These are phyloP conservation scores for Panus rudis DNA, from an alignment of 768 basidiomycete species.

Conservation along the genomic window DNA sequence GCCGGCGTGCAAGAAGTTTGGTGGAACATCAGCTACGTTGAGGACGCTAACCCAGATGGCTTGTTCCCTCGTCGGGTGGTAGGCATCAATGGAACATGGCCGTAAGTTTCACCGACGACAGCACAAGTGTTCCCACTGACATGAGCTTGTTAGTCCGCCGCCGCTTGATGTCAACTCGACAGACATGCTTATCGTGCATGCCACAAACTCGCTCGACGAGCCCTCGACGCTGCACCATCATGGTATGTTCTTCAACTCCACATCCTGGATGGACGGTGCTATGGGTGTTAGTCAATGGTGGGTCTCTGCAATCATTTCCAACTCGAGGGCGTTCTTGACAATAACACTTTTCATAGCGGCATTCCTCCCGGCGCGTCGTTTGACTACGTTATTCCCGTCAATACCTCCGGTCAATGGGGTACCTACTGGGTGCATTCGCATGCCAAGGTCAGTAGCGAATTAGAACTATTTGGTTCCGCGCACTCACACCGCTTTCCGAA, in stretches of 20 bases:
- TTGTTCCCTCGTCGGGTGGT: slow-evolving; percentile 69
- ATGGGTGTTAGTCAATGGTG: slow-evolving; percentile 79
- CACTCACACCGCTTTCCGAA: neutral
- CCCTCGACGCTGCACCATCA: slow-evolving; percentile 82
- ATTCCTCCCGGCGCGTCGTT: slow-evolving; percentile 69
- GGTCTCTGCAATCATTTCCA: slow-evolving; percentile 10
- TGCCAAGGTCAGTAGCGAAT: slow-evolving; percentile 40
- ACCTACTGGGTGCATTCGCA: slow-evolving; percentile 82
- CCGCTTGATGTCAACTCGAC: slow-evolving; percentile 63
- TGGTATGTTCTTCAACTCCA: slow-evolving; percentile 90
- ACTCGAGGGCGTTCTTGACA: neutral
- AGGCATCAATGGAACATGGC: slow-evolving; percentile 92
- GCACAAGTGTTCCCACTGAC: neutral
- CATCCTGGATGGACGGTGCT: slow-evolving; percentile 89
- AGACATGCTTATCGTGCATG: slow-evolving; percentile 75
- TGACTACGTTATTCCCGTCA: slow-evolving; percentile 68
- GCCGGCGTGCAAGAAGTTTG: slow-evolving; percentile 70
- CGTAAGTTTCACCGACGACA: slow-evolving; percentile 43
- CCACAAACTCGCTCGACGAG: slow-evolving; percentile 58
- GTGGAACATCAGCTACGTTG: slow-evolving; percentile 90
- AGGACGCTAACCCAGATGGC: slow-evolving; percentile 78
- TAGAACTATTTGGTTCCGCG: neutral
- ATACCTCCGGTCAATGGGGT: slow-evolving; percentile 65
- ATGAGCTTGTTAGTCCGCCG: slow-evolving; percentile 54
- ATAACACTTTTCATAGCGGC: slow-evolving; percentile 38